A percentile compares a stretch with the other conserved stretches of the same genome.
phyloP scores from a whole-genome alignment of 169 alveolate species.

The Plasmodium inui region DNA sequence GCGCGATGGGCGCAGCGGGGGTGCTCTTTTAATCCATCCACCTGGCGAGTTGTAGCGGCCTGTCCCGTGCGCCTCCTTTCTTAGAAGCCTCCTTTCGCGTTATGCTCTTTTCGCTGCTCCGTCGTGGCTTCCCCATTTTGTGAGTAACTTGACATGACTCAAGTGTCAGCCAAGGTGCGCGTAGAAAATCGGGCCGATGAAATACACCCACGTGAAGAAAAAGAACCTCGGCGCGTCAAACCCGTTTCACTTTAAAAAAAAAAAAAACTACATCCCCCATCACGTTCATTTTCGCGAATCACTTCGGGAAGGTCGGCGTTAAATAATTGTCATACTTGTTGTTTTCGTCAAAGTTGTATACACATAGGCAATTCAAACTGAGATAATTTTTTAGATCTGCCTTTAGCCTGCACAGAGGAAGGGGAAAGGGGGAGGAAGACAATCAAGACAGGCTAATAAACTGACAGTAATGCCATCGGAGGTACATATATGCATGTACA shows the following conservation, averaged over 20 bases:
- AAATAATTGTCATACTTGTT: slow-evolving; percentile 37
- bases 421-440: background rate
- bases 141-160: background rate
- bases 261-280: background rate
- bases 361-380: slow-evolving; percentile 43
- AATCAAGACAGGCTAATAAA: background rate
- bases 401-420: slow-evolving; percentile 19
- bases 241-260: background rate
- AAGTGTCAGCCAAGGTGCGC: background rate
- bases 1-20: background rate
- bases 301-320: slow-evolving; percentile 61
- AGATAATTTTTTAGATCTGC: slow-evolving; percentile 57
- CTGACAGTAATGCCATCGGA: background rate
- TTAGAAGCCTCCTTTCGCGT: background rate
- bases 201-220: background rate
- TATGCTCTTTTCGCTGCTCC: background rate
- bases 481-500: background rate
- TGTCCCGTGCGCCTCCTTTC: background rate
- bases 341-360: slow-evolving; percentile 56
- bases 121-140: background rate
- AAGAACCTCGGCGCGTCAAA: background rate
- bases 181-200: background rate
- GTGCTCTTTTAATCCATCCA: background rate
- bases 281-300: background rate
- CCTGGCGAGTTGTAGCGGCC: background rate